Conservation (phyloP, 345 rosid species). For the Euphorbia peplus region DNA sequence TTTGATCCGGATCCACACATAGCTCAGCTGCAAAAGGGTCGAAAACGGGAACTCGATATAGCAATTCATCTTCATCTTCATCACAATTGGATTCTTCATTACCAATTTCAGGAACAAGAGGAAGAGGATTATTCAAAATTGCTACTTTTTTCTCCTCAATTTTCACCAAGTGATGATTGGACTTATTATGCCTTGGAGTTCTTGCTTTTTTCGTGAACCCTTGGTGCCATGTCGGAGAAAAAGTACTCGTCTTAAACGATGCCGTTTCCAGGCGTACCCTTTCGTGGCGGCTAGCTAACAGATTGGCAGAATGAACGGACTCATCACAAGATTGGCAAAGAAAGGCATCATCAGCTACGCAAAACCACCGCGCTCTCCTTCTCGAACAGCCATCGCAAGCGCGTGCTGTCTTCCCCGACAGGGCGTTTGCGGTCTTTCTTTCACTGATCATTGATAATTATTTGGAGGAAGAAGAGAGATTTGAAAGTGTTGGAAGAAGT, state of each 20-base stretch:
- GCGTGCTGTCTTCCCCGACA: slow-evolving; percentile 33
- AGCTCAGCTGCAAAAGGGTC: slow-evolving; percentile 36
- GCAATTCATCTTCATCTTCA: slow-evolving; percentile 39
- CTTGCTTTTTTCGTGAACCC: slow-evolving; percentile 53
- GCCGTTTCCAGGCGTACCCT: slow-evolving; percentile 46
- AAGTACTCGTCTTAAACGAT: not conserved
- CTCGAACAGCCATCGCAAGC: slow-evolving; percentile 27
- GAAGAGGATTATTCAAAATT: slow-evolving; percentile 11
- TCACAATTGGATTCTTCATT: slow-evolving; percentile 28
- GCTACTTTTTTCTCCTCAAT: slow-evolving; percentile 12
- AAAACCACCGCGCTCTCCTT: slow-evolving; percentile 54
- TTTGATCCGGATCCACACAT: slow-evolving; percentile 7
- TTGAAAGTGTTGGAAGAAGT: not conserved
- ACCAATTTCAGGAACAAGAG: slow-evolving; percentile 53
- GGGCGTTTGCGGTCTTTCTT: slow-evolving; percentile 17
- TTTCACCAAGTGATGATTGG: slow-evolving; percentile 7
- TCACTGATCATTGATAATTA: slow-evolving; percentile 11
- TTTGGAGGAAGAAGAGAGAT: not conserved
- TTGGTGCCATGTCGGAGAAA: slow-evolving; percentile 44
- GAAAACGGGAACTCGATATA: slow-evolving; percentile 47
- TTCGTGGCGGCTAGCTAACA: slow-evolving; percentile 55
- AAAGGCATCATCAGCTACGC: slow-evolving; percentile 64
- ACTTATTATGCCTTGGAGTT: slow-evolving; percentile 38
- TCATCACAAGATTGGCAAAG: slow-evolving; percentile 66
- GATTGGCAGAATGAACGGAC: slow-evolving; percentile 65